Evolutionary conservation across 2,329 filamentous ascomycete species (phyloP).

Genomic region (Exophiala calicioides): DNA sequence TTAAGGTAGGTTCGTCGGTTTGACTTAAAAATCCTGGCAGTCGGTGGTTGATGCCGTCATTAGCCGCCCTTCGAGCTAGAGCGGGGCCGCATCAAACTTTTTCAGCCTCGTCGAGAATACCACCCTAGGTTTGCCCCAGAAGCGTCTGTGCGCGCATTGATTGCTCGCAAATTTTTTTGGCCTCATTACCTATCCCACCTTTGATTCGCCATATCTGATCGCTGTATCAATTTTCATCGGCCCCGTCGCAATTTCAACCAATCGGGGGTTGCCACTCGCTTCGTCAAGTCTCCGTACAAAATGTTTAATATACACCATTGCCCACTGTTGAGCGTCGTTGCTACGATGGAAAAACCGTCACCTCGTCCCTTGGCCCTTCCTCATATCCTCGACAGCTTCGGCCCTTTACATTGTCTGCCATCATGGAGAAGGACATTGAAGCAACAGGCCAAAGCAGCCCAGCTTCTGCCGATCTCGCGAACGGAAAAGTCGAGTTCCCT

Average conservation of each 20-base stretch:
- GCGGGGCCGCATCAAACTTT: too few species aligned
- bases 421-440: slow-evolving; percentile 19
- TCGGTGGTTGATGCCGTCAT: too few species aligned
- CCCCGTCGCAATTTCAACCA: not conserved
- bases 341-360: too few species aligned
- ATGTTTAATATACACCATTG: not conserved
- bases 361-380: not conserved
- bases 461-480: slow-evolving; percentile 4
- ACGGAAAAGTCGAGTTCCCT: slow-evolving; percentile 24
- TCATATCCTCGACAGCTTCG: not conserved
- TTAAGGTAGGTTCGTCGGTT: too few species aligned
- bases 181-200: not conserved
- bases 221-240: not conserved
- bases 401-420: not conserved
- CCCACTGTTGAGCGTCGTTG: not conserved
- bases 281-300: not conserved
- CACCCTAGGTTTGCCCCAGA: not conserved
- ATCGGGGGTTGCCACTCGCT: not conserved
- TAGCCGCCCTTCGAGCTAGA: too few species aligned
- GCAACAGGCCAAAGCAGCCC: slow-evolving; percentile 8
- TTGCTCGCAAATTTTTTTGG: not conserved
- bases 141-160: not conserved
- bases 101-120: too few species aligned
- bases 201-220: slow-evolving; percentile 4
- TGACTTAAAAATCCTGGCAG: too few species aligned